A percentile compares a stretch with the other conserved stretches of the same genome.
Evolutionary conservation across 2,329 filamentous ascomycete genomes (phyloP).

Genomic region (Fusarium palustre): DNA sequence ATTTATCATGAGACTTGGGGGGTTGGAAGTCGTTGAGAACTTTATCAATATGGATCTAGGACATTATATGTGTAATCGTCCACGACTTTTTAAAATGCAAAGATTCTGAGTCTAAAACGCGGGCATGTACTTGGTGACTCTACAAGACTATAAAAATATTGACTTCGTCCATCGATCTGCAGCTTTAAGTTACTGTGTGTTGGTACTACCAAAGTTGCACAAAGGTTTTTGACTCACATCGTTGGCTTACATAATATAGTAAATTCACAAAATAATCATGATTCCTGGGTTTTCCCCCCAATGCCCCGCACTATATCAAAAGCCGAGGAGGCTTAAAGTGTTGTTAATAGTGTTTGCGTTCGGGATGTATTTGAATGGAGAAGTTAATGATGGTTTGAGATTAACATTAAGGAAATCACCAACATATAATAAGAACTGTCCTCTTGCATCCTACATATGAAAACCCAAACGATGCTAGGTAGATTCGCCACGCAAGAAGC

Average conservation of each 20-base stretch:
- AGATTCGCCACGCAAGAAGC: conserved; percentile 45
- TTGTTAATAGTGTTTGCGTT: background rate
- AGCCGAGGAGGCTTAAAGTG: conserved; percentile 9
- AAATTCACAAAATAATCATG: conserved; percentile 44
- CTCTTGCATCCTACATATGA: conserved; percentile 31
- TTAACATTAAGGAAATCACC: background rate
- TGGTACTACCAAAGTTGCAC: no score
- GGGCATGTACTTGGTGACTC: background rate
- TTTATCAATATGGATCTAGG: background rate
- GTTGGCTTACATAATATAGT: conserved; percentile 47
- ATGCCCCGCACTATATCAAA: conserved; percentile 29
- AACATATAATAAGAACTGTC: background rate
- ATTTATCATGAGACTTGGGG: background rate
- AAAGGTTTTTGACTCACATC: background rate
- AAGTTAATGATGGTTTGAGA: background rate
- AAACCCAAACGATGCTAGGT: conserved; percentile 23
- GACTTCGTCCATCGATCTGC: no score
- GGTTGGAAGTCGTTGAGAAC: background rate
- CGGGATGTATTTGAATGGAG: background rate
- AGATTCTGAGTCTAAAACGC: background rate
- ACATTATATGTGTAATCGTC: background rate
- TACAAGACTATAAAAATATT: no score
- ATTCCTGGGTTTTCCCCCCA: conserved; percentile 13
- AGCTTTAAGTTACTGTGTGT: no score
- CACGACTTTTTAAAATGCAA: background rate